phyloP scores from a whole-genome alignment of 169 alveolate species.

The Babesia ovis region DNA sequence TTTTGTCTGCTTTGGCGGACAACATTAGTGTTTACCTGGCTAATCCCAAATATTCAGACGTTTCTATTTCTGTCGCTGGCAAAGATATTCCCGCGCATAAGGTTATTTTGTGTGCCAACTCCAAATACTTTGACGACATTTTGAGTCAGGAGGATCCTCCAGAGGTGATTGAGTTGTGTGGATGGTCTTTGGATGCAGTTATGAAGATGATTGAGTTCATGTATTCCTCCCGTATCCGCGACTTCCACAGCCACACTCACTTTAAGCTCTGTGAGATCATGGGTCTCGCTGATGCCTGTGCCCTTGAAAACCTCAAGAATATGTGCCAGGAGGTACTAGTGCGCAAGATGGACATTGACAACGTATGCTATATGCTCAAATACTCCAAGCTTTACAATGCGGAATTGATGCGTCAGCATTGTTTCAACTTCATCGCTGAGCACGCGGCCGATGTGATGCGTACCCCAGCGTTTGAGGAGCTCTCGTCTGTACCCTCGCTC shows the following conservation, averaged over 20 bases:
- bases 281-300: constrained; percentile 71
- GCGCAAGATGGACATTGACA: constrained; percentile 65
- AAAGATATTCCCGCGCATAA: constrained; percentile 70
- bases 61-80: constrained; percentile 56
- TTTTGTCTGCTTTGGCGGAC: constrained; percentile 37
- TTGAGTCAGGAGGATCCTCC: constrained; percentile 58
- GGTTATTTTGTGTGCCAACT: constrained; percentile 56
- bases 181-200: constrained; percentile 66
- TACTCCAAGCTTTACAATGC: constrained; percentile 70
- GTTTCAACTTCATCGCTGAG: constrained; percentile 66
- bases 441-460: constrained; percentile 70
- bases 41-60: constrained; percentile 51
- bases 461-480: constrained; percentile 69
- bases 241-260: constrained; percentile 58
- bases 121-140: constrained; percentile 56
- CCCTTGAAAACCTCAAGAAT: constrained; percentile 48
- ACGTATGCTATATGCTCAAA: constrained; percentile 68
- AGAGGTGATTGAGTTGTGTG: constrained; percentile 53
- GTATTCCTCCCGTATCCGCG: constrained; percentile 56
- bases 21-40: constrained; percentile 44
- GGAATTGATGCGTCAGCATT: constrained; percentile 57
- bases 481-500: constrained; percentile 69
- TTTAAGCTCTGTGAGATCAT: constrained; percentile 66
- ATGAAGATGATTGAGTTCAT: constrained; percentile 66
- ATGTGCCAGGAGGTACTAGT: constrained; percentile 63